phyloP scores from a whole-genome alignment of 2,329 filamentous ascomycete species.

The Conoideocrella luteorostrata region DNA sequence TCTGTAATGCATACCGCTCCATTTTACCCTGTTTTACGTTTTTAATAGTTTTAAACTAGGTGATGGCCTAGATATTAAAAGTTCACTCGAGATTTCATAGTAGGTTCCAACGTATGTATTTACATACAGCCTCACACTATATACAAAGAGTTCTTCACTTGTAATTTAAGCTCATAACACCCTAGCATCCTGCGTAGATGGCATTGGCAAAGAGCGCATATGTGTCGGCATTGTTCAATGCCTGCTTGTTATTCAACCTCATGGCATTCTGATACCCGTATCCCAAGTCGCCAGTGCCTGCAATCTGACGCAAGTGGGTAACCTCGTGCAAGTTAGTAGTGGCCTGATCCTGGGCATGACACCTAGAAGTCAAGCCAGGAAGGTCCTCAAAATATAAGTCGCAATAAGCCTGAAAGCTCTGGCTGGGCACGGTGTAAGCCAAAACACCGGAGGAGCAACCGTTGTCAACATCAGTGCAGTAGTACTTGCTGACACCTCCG shows the following conservation, averaged over 20 bases:
- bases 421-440: constrained; percentile 53
- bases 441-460: constrained; percentile 46
- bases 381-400: constrained; percentile 54
- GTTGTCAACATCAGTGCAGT: constrained; percentile 52
- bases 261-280: constrained; percentile 49
- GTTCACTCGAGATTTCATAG: too few relatives aligned
- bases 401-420: constrained; percentile 56
- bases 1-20: too few relatives aligned
- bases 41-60: too few relatives aligned
- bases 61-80: too few relatives aligned
- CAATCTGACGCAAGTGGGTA: constrained; percentile 52
- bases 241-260: constrained; percentile 39
- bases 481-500: constrained; percentile 41
- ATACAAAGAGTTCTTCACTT: too few relatives aligned
- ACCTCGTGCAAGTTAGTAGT: constrained; percentile 60
- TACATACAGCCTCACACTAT: too few relatives aligned
- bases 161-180: too few relatives aligned
- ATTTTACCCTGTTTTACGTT: too few relatives aligned
- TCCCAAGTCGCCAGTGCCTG: constrained; percentile 52
- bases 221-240: constrained; percentile 59
- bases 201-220: constrained; percentile 37
- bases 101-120: too few relatives aligned
- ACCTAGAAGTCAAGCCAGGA: constrained; percentile 39
- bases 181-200: constrained; percentile 32
- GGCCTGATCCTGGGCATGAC: constrained; percentile 60